A percentile compares a stretch with the other conserved stretches of the same genome.
These are phyloP conservation scores for Magnaporthiopsis rhizophila DNA, from an alignment of 2,329 filamentous ascomycete species.

Conservation along the genomic window DNA sequence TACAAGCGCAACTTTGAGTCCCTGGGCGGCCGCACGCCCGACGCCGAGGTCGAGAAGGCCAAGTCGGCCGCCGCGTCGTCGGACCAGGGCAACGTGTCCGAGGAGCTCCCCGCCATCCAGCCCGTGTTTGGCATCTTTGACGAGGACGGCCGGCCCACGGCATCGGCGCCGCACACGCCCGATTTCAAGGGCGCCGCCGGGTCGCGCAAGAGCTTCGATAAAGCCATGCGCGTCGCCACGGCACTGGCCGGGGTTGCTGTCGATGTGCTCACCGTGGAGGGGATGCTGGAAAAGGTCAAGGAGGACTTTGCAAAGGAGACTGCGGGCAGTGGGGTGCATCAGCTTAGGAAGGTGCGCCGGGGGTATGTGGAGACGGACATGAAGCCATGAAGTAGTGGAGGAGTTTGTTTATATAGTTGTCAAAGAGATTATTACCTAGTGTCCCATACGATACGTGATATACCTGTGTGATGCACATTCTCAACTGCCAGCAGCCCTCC, in stretches of 20 bases:
- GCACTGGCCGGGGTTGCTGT: slow-evolving; percentile 38
- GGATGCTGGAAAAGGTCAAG: slow-evolving; percentile 33
- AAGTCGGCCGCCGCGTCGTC: slow-evolving; percentile 42
- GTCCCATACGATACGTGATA: too few species aligned
- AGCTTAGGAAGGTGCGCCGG: not conserved
- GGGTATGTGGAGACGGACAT: not conserved
- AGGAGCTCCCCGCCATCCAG: slow-evolving; percentile 47
- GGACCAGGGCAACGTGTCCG: slow-evolving; percentile 51
- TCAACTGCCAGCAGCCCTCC: too few species aligned
- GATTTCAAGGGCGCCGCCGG: slow-evolving; percentile 43
- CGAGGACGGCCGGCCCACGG: slow-evolving; percentile 36
- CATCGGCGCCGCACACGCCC: slow-evolving; percentile 42
- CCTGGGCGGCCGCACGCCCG: slow-evolving; percentile 15
- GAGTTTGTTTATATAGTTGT: too few species aligned
- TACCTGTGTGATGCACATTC: too few species aligned
- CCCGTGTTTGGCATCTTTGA: slow-evolving; percentile 46
- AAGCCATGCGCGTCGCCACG: slow-evolving; percentile 37
- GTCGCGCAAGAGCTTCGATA: slow-evolving; percentile 36
- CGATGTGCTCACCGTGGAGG: slow-evolving; percentile 35
- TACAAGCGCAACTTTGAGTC: slow-evolving; percentile 11
- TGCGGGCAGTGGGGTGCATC: slow-evolving; percentile 18
- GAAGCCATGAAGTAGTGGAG: too few species aligned
- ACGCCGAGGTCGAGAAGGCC: slow-evolving; percentile 33
- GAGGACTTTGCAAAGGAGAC: slow-evolving; percentile 25
- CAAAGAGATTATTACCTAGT: too few species aligned